phyloP scores from a whole-genome alignment of 2,329 filamentous ascomycete genomes.

The Talaromyces pinophilus region DNA sequence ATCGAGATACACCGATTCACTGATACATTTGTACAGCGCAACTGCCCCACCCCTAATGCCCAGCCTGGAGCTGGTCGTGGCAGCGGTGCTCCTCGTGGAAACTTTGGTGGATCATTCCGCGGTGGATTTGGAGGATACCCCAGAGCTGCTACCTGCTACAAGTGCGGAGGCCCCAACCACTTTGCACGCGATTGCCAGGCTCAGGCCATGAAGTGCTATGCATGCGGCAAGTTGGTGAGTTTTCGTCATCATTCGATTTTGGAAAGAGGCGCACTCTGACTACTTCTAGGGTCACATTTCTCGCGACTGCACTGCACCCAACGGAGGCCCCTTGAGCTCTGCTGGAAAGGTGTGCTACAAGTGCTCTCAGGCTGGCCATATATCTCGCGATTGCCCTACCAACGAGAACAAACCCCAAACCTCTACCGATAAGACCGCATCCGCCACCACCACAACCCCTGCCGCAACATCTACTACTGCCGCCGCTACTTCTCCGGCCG shows the following conservation, averaged over 20 bases:
- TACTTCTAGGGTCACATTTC: constrained; percentile 73
- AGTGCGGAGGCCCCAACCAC: constrained; percentile 86
- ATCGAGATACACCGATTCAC: background rate
- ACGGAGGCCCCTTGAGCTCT: constrained; percentile 92
- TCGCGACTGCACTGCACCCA: constrained; percentile 91
- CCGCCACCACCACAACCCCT: constrained; percentile 40
- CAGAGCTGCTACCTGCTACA: constrained; percentile 67
- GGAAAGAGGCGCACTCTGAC: background rate
- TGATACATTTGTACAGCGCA: constrained; percentile 59
- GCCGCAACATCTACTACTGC: constrained; percentile 41
- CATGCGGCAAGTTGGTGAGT: constrained; percentile 78
- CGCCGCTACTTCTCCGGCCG: constrained; percentile 47
- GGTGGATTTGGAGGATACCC: constrained; percentile 66
- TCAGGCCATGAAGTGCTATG: constrained; percentile 98
- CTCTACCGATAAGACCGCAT: constrained; percentile 38
- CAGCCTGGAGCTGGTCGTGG: constrained; percentile 61
- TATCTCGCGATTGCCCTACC: constrained; percentile 92
- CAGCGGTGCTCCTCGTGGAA: constrained; percentile 67
- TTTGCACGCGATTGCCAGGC: constrained; percentile 98
- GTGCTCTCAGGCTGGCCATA: constrained; percentile 93
- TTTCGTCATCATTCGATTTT: background rate
- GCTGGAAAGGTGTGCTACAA: constrained; percentile 98
- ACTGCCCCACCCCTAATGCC: constrained; percentile 74
- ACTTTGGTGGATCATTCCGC: constrained; percentile 62
- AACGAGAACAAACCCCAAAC: constrained; percentile 53